A percentile compares a stretch with the other conserved stretches of the same genome.
Conservation (phyloP, 2,329 filamentous ascomycete genomes). For the Claviceps citrina region DNA sequence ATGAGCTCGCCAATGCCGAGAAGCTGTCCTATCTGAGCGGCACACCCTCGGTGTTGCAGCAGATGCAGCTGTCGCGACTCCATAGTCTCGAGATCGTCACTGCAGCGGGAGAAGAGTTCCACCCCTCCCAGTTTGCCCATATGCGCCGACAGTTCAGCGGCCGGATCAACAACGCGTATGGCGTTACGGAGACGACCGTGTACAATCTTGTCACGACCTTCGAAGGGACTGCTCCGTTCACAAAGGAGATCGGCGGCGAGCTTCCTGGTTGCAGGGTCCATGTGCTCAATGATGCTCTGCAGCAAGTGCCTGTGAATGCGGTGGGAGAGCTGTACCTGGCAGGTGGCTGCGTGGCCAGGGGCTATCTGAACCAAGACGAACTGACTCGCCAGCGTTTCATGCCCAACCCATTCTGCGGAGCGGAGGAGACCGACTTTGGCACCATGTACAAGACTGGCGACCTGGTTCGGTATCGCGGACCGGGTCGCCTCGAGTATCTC, state of each 20-base stretch:
- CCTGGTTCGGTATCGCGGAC: constrained; percentile 6
- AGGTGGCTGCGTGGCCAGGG: constrained; percentile 3
- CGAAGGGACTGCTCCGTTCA: not conserved
- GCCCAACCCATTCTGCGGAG: constrained; percentile 1
- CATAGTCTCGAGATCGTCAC: not conserved
- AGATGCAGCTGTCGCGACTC: not conserved
- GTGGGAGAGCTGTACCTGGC: constrained; percentile 5
- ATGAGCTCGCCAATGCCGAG: not conserved
- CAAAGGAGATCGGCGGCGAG: not conserved
- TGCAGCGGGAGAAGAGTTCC: not conserved
- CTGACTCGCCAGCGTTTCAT: constrained; percentile 5
- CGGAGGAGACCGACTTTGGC: not conserved
- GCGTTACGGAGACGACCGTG: constrained; percentile 1
- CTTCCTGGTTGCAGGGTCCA: not conserved
- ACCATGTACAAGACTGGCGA: constrained; percentile 9
- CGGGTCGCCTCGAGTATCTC: constrained; percentile 8
- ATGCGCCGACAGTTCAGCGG: not conserved
- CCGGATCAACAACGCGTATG: constrained; percentile 1
- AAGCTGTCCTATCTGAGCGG: constrained; percentile 1
- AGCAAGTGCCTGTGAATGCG: constrained; percentile 2
- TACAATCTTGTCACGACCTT: constrained; percentile 2
- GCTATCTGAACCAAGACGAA: constrained; percentile 3
- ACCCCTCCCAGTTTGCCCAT: not conserved
- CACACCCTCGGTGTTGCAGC: constrained; percentile 1
- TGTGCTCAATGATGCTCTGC: constrained; percentile 3